Percentiles rank a stretch among this genome's conserved stretches.
Conservation (phyloP, 495 filamentous ascomycete species). For the Annulohypoxylon maeteangense region DNA sequence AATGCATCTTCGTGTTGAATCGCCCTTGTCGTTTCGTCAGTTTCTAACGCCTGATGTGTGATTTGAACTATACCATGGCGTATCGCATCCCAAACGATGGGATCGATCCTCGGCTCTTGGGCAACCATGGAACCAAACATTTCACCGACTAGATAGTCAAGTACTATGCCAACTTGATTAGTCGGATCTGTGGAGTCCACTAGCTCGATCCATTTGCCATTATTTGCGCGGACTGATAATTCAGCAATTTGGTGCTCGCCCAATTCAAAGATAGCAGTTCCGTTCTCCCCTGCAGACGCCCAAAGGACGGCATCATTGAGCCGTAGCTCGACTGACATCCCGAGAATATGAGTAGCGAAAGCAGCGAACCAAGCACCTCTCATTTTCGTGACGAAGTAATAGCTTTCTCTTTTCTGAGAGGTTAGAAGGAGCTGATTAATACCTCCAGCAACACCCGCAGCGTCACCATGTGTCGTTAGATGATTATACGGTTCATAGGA, state of each 20-base stretch:
- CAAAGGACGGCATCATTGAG: background rate
- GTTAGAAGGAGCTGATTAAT: background rate
- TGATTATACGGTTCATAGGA: background rate
- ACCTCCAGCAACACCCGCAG: background rate
- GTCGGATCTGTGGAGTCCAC: background rate
- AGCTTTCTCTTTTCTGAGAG: background rate
- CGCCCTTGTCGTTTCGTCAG: too few species aligned
- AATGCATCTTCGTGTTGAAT: background rate
- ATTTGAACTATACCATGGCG: background rate
- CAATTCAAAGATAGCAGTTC: background rate
- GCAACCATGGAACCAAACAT: background rate
- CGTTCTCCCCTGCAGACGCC: background rate
- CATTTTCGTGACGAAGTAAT: background rate
- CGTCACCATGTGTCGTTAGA: background rate
- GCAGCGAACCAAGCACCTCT: slow-evolving; percentile 1
- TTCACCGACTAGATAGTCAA: background rate
- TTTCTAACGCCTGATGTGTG: too few species aligned
- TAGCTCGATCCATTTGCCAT: background rate
- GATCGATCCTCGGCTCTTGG: background rate
- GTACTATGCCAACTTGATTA: background rate
- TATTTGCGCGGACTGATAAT: background rate
- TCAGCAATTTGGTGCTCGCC: background rate
- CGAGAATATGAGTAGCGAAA: background rate
- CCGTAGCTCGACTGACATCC: slow-evolving; percentile 3
- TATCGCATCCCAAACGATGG: background rate